These are phyloP conservation scores for Margaritispora aquatica DNA, from an alignment of 495 filamentous ascomycete genomes.

Conservation along the genomic window DNA sequence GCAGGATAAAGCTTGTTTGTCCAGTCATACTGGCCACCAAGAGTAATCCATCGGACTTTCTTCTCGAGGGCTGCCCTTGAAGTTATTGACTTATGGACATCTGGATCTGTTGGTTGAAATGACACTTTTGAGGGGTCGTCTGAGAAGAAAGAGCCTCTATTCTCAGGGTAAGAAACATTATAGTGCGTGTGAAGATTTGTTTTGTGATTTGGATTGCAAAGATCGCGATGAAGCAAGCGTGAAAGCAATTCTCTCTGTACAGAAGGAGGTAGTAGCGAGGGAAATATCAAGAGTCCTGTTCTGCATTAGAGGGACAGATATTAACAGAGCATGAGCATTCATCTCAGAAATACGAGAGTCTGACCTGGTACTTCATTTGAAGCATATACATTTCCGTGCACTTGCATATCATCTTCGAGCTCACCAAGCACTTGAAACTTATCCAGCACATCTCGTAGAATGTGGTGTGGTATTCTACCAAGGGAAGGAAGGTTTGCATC, in stretches of 20 bases:
- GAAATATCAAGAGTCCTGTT: conserved; percentile 68
- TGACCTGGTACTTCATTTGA: conserved; percentile 10
- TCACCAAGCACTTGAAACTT: neutral
- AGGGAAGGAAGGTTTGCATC: neutral
- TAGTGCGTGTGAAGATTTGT: conserved; percentile 88
- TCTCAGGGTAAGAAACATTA: conserved; percentile 59
- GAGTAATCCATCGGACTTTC: conserved; percentile 85
- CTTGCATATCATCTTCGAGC: neutral
- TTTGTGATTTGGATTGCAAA: conserved; percentile 64
- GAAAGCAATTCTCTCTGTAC: conserved; percentile 63
- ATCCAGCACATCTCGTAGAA: neutral
- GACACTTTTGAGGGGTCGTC: conserved; percentile 26
- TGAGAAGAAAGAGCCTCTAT: conserved; percentile 39
- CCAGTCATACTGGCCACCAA: conserved; percentile 96
- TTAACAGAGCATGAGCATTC: neutral
- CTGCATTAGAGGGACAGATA: conserved; percentile 3
- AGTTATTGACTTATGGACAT: conserved; percentile 61
- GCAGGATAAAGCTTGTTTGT: conserved; percentile 72
- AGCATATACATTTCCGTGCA: neutral
- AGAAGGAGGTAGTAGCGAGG: conserved; percentile 58
- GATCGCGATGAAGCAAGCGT: conserved; percentile 70
- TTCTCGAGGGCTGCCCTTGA: conserved; percentile 60
- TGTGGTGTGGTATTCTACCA: neutral
- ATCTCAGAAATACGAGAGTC: neutral
- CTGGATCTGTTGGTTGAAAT: conserved; percentile 62